Evolutionary conservation across 768 basidiomycete species (phyloP), one percentile per base, ranked within the genome.

Genomic region (Trichaptum fuscoviolaceum): DNA sequence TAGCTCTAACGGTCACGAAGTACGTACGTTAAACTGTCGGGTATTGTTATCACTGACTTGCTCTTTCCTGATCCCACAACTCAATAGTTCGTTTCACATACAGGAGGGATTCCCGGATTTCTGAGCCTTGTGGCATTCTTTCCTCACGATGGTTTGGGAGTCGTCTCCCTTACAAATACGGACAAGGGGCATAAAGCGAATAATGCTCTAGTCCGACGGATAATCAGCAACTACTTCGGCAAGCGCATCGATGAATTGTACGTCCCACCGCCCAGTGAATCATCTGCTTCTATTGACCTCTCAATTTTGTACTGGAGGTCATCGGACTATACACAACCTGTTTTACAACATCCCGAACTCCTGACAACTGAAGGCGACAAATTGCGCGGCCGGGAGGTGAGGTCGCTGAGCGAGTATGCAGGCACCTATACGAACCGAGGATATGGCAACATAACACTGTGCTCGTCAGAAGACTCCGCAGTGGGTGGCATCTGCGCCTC

Each of bases 1-100:
- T 7, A 77, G 82, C 0, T 80, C 79, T 64, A 73, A 71, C 1
- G 82, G 79, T 0, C 79, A 82, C 64, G 77, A 82, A 27, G 81
- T 82, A 66, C 57, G 73, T 82, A 66, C 58, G 73, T 61, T 25
- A 25, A 52, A 15, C 2, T 20, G 5, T 20, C 30, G 8, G 30
- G 2, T 63, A 52, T 27, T n/a, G 20, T 26, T 58, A 58, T 58
- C 42, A 61, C 36, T 60, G 26, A 20, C 66, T 63, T 15, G 17
- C 62, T 58, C 26, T 1, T 27, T 26, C 6, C 18, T 23, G 1
- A 27, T 58, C 30, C 27, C 26, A 6, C 25, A 9, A 18, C 25
- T 36, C 36, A 10, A n/a, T 36, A 82, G 83, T 30, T 78, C 7
- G 65, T 82, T 6, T 69, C 63, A 57, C 81, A 79, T 65, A 18